These are phyloP conservation scores for Citrus unshiu DNA, from an alignment of 345 rosid genomes.

Conservation along the genomic window DNA sequence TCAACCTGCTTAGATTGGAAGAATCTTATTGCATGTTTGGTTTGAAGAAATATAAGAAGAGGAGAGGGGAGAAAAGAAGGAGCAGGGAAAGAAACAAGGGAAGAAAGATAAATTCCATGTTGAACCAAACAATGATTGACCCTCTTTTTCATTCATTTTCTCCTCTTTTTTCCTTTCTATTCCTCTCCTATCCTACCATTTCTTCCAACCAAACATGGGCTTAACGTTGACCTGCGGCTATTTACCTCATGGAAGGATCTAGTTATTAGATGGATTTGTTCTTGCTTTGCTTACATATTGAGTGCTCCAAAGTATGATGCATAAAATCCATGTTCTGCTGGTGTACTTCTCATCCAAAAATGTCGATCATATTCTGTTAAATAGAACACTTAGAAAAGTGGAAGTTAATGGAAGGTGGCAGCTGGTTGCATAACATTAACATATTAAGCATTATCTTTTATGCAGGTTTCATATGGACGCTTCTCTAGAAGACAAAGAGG, in stretches of 20 bases:
- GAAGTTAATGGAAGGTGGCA: background rate
- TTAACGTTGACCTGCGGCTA: background rate
- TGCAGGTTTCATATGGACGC: constrained; percentile 90
- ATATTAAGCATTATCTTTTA: background rate
- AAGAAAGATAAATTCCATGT: too few relatives aligned
- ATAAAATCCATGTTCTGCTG: background rate
- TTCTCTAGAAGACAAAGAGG: constrained; percentile 51
- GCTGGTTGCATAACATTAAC: background rate
- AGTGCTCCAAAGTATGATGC: background rate
- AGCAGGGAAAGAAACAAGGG: too few relatives aligned
- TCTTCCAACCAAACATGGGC: too few relatives aligned
- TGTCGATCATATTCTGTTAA: background rate
- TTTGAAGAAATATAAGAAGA: too few relatives aligned
- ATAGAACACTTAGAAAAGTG: background rate
- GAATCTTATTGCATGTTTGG: too few relatives aligned
- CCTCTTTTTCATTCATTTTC: too few relatives aligned
- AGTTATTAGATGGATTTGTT: background rate
- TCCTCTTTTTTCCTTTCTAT: too few relatives aligned
- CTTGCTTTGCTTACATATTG: background rate
- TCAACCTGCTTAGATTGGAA: background rate
- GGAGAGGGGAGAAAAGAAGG: too few relatives aligned
- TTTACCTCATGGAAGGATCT: background rate
- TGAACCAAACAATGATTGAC: too few relatives aligned
- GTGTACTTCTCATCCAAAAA: background rate
- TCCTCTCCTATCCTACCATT: too few relatives aligned